These are phyloP conservation scores for Cruciata laevipes DNA, from an alignment of 257 asterid species.

Conservation along the genomic window DNA sequence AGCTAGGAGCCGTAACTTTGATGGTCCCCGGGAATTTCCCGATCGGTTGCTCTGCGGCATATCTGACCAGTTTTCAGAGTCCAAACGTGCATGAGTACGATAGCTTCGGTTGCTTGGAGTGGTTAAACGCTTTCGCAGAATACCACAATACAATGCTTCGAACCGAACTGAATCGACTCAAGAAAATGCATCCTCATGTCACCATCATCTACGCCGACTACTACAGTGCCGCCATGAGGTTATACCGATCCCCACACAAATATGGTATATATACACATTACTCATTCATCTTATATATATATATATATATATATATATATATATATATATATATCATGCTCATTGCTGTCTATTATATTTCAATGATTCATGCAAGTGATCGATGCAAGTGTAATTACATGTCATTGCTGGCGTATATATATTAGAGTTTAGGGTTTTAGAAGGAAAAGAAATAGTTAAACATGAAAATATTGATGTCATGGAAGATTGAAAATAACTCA, in stretches of 20 bases:
- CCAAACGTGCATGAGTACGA: constrained; percentile 25
- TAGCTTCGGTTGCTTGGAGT: constrained; percentile 33
- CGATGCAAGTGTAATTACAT: too few relatives aligned
- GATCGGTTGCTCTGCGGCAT: constrained; percentile 34
- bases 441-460: too few relatives aligned
- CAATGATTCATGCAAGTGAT: neutral
- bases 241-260: constrained; percentile 18
- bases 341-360: too few relatives aligned
- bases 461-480: too few relatives aligned
- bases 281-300: too few relatives aligned
- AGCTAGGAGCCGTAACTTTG: constrained; percentile 37
- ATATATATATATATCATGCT: too few relatives aligned
- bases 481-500: too few relatives aligned
- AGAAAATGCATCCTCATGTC: constrained; percentile 24
- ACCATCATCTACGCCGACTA: constrained; percentile 43
- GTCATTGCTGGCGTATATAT: too few relatives aligned
- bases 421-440: too few relatives aligned
- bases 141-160: constrained; percentile 30
- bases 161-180: constrained; percentile 20
- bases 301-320: too few relatives aligned
- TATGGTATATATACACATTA: too few relatives aligned
- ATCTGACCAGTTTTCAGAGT: constrained; percentile 24
- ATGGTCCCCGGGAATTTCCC: constrained; percentile 49
- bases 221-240: constrained; percentile 34
- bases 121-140: constrained; percentile 33